phyloP scores from a whole-genome alignment of 495 filamentous ascomycete species.

The Tuber aestivum region DNA sequence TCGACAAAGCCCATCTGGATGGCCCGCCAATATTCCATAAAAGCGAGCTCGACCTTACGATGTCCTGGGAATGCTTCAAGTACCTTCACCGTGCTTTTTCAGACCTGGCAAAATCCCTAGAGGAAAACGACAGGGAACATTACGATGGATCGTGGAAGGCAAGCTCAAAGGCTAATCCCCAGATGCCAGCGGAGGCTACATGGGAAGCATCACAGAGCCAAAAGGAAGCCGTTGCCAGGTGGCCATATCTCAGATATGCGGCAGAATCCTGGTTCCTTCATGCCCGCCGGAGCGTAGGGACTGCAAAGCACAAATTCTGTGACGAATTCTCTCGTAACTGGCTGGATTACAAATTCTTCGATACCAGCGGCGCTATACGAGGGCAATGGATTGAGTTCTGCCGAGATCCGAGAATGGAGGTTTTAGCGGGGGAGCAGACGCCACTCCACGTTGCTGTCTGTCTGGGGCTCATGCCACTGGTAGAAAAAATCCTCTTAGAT shows the following conservation, averaged over 20 bases:
- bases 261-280: background rate
- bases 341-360: background rate
- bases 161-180: background rate
- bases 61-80: background rate
- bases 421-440: background rate
- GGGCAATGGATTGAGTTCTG: background rate
- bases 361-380: background rate
- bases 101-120: background rate
- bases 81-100: background rate
- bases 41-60: background rate
- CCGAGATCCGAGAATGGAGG: background rate
- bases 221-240: background rate
- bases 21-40: background rate
- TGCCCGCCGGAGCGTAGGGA: background rate
- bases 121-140: rapidly evolving
- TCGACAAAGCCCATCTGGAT: background rate
- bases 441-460: too few species aligned
- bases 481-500: background rate
- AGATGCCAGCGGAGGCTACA: background rate
- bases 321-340: background rate
- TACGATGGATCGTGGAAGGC: rapidly evolving
- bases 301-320: background rate
- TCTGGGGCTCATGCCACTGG: too few species aligned
- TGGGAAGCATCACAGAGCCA: background rate
- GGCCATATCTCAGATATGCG: background rate